Evolutionary conservation across 73 alveolate species (phyloP).

Genomic region (Symbiodinium natans): DNA sequence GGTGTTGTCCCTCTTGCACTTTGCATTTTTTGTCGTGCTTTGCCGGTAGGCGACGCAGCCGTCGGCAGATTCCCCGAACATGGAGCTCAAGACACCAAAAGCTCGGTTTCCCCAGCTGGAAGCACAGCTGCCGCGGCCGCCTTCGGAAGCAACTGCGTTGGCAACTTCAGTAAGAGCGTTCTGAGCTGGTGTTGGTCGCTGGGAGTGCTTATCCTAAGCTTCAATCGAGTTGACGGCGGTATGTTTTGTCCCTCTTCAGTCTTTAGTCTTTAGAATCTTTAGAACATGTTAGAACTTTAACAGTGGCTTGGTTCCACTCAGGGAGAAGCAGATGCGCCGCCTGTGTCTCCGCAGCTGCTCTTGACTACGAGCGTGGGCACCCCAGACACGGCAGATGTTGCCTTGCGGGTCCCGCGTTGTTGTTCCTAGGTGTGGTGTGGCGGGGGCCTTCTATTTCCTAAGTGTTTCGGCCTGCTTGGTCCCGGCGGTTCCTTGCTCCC

Average conservation of each 20-base stretch:
- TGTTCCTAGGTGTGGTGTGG: too few species aligned
- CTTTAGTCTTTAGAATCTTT: too few species aligned
- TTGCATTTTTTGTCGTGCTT: too few species aligned
- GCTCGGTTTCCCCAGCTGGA: background rate
- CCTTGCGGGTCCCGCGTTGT: too few species aligned
- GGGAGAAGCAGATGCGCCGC: background rate
- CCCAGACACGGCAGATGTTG: background rate
- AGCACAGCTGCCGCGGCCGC: background rate
- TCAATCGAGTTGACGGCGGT: too few species aligned
- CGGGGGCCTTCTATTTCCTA: too few species aligned
- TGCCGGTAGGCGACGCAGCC: background rate
- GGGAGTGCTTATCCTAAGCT: too few species aligned
- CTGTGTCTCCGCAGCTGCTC: background rate
- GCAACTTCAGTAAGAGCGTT: background rate
- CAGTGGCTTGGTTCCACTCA: background rate
- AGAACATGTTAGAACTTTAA: background rate
- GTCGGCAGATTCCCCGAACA: background rate
- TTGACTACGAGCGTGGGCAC: background rate
- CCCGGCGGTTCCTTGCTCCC: too few species aligned
- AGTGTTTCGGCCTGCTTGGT: too few species aligned
- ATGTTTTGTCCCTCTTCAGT: too few species aligned
- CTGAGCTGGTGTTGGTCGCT: too few species aligned
- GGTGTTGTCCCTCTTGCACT: too few species aligned
- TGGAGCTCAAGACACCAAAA: background rate
- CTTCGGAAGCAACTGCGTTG: background rate